These are phyloP conservation scores for Naganishia friedmannii DNA, from an alignment of 768 basidiomycete genomes.

Conservation along the genomic window DNA sequence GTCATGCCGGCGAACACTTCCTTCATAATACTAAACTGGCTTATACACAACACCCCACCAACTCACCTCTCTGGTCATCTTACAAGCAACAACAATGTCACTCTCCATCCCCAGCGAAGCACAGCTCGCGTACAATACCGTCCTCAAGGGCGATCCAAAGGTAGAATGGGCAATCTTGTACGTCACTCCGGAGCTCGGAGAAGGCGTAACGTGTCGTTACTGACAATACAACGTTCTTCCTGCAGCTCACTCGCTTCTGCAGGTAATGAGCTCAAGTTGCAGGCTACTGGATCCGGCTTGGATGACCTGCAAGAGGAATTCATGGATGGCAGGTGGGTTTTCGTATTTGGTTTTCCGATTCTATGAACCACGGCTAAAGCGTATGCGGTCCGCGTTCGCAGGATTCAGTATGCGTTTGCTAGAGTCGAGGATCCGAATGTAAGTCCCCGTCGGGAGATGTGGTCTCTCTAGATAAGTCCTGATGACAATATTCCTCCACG, in stretches of 20 bases:
- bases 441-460: constrained; percentile 35
- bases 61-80: not conserved
- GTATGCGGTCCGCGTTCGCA: constrained; percentile 47
- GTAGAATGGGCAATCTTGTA: constrained; percentile 35
- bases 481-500: not conserved
- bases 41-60: not conserved
- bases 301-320: constrained; percentile 93
- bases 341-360: not conserved
- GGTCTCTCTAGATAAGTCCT: not conserved
- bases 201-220: not conserved
- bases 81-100: constrained; percentile 25
- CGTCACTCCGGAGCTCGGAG: not conserved
- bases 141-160: constrained; percentile 34
- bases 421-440: constrained; percentile 83
- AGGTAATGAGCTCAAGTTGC: constrained; percentile 81
- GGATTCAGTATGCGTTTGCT: constrained; percentile 90
- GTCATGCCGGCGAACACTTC: too few relatives aligned
- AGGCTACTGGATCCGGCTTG: constrained; percentile 76
- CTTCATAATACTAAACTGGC: too few relatives aligned
- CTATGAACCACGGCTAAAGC: constrained; percentile 1
- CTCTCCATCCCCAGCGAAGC: constrained; percentile 30
- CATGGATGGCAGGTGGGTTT: constrained; percentile 76
- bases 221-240: not conserved
- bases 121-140: constrained; percentile 31
- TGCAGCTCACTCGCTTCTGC: constrained; percentile 30